Evolutionary conservation across 2,329 filamentous ascomycete genomes (phyloP), one percentile per base, ranked within the genome.

Genomic region (Sporothrix pallida): DNA sequence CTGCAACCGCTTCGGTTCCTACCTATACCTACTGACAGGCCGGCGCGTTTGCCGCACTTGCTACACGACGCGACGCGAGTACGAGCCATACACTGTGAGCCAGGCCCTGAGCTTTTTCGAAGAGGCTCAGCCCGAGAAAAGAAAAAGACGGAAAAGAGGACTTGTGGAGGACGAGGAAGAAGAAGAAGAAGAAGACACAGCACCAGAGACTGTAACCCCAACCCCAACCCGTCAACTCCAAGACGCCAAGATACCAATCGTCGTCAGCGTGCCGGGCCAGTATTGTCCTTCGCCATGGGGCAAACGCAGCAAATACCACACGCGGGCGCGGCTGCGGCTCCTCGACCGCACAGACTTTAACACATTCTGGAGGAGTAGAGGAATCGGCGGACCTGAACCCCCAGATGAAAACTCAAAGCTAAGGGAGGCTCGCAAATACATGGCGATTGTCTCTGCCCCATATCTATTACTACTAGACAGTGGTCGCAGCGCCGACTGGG

Each of bases 191-290:
- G 31, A 5, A 37, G 31, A 6, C 31, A 37, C 31, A 37, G 31
- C 31, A 37, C 23, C 23, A 26, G 23, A 26, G 23, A 26, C 23
- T 26, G 23, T 26, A 26, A 26, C 23, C 23, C 23, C 23, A 26
- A 26, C 31, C 31, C 31, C 31, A 37, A 37, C 7, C 31, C 31
- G 31, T 37, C 31, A 37, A 7, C 31, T 37, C 4, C 31, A 37
- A 37, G 31, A 37, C 31, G 31, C 31, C 31, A 37, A 37, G 7
- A 37, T 37, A 37, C 81, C 86, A 8, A 82, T 81, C 80, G 84
- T 83, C 78, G 10, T 73, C 48, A 73, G 62, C 62, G 62, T 72
- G 31, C 63, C 62, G 2, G 71, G 63, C 37, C 17, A 23, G 50
- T 60, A 72, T 52, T 68, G 42, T 60, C 31, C 5, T 23, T 37